Percentiles rank a stretch among this genome's conserved stretches.
phyloP scores from a whole-genome alignment of 2,329 filamentous ascomycete species.

The Lachnellula willkommii region DNA sequence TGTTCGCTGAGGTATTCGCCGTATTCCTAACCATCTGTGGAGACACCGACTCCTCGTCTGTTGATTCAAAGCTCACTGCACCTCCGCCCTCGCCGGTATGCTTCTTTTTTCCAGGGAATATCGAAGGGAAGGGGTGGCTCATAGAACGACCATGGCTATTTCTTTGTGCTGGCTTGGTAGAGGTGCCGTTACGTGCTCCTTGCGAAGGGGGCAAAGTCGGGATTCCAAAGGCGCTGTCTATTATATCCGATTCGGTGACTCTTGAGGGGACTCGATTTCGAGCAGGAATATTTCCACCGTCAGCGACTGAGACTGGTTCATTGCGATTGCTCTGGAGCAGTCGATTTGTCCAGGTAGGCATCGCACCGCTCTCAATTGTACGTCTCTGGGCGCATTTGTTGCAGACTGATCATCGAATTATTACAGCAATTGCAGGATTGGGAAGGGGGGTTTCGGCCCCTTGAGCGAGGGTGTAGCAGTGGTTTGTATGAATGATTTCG shows the following conservation, averaged over 20 bases:
- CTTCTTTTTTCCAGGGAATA: constrained; percentile 60
- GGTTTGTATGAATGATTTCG: not conserved
- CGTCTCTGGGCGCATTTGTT: constrained; percentile 12
- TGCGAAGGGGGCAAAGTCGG: constrained; percentile 22
- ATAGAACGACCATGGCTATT: constrained; percentile 46
- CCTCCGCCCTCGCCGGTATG: constrained; percentile 36
- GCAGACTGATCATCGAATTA: constrained; percentile 20
- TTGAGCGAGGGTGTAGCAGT: not conserved
- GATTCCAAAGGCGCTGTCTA: constrained; percentile 30
- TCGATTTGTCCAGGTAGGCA: constrained; percentile 31
- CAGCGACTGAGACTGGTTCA: constrained; percentile 15
- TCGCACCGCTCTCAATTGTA: constrained; percentile 22
- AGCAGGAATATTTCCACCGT: constrained; percentile 13
- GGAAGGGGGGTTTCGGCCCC: not conserved
- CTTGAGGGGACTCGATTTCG: constrained; percentile 16
- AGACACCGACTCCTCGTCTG: constrained; percentile 40
- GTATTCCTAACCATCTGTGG: constrained; percentile 8
- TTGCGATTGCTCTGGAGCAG: constrained; percentile 26
- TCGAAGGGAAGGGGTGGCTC: constrained; percentile 73
- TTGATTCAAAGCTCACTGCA: constrained; percentile 39
- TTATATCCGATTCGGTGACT: constrained; percentile 29
- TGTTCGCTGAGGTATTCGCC: constrained; percentile 5
- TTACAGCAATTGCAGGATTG: constrained; percentile 1
- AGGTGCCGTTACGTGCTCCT: constrained; percentile 8
- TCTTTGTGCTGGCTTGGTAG: constrained; percentile 11